Conservation (phyloP, 164 flowering plant species). For the Warburgia ugandensis region DNA sequence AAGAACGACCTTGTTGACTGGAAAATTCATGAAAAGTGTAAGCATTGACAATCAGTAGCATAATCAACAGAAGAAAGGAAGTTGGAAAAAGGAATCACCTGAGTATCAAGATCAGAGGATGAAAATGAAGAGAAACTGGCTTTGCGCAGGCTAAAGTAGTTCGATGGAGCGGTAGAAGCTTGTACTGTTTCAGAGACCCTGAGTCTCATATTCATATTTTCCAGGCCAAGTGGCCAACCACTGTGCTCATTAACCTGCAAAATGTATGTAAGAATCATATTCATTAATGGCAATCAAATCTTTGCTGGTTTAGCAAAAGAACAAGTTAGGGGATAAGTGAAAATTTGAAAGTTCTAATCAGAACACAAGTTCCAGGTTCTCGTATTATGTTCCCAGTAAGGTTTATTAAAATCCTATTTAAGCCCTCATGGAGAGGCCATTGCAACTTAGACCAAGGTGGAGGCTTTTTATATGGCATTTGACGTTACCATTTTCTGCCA, state of each 20-base stretch:
- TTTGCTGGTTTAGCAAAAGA: too few species aligned
- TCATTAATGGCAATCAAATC: too few species aligned
- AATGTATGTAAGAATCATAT: too few species aligned
- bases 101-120: conserved; percentile 57
- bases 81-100: conserved; percentile 24
- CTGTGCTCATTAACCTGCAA: conserved; percentile 27
- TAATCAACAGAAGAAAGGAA: background rate
- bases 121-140: conserved; percentile 56
- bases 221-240: conserved; percentile 85
- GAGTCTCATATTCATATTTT: conserved; percentile 47
- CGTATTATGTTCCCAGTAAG: too few species aligned
- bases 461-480: too few species aligned
- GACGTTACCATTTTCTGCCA: too few species aligned
- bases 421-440: too few species aligned
- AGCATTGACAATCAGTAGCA: background rate
- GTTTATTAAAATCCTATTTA: too few species aligned
- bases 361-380: too few species aligned
- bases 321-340: too few species aligned
- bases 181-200: conserved; percentile 18
- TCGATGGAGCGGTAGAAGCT: conserved; percentile 15
- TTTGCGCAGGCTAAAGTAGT: conserved; percentile 18
- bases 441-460: too few species aligned
- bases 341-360: too few species aligned
- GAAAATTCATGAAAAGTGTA: background rate
- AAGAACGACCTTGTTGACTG: conserved; percentile 76